Evolutionary conservation across 805 yeast genomes (phyloP).

Genomic region (Starmera dryadoides): DNA sequence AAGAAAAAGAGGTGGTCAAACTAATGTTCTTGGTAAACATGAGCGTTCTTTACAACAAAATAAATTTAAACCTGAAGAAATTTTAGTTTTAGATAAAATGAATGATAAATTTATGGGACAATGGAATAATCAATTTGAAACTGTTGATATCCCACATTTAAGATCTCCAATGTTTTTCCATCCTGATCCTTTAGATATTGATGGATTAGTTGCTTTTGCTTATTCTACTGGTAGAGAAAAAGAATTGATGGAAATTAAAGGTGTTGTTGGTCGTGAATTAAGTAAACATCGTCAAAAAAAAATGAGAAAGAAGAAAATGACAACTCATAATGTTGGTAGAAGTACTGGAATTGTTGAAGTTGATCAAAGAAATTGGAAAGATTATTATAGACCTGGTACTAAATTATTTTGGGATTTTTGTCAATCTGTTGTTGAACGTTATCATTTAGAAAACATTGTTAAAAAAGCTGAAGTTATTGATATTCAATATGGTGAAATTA

Average conservation of each 20-base stretch:
- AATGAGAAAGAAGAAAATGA: conserved; percentile 2
- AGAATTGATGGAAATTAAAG: conserved; percentile 33
- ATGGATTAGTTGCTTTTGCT: conserved; percentile 36
- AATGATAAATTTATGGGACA: conserved; percentile 30
- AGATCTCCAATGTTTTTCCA: conserved; percentile 44
- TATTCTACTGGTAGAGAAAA: conserved; percentile 23
- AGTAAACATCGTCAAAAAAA: conserved; percentile 34
- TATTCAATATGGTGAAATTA: conserved; percentile 22
- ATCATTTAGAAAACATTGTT: conserved; percentile 23
- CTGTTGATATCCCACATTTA: conserved; percentile 34
- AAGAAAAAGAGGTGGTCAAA: conserved; percentile 12
- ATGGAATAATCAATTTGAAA: conserved; percentile 35
- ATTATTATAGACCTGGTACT: conserved; percentile 37
- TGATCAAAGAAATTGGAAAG: conserved; percentile 36
- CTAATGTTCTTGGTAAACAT: conserved; percentile 2
- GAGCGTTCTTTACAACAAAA: conserved; percentile 1
- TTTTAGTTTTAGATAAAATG: conserved; percentile 29
- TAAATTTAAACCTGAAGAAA: conserved; percentile 21
- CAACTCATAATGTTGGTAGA: background rate
- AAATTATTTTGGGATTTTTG: conserved; percentile 32
- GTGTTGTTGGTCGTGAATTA: conserved; percentile 36
- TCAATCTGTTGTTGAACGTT: conserved; percentile 25
- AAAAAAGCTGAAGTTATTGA: conserved; percentile 26
- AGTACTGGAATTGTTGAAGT: conserved; percentile 13
- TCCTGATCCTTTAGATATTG: conserved; percentile 36